Base-by-base conservation (phyloP, 1,284 basidiomycete species). In the Tausonia pullulans region DNA sequence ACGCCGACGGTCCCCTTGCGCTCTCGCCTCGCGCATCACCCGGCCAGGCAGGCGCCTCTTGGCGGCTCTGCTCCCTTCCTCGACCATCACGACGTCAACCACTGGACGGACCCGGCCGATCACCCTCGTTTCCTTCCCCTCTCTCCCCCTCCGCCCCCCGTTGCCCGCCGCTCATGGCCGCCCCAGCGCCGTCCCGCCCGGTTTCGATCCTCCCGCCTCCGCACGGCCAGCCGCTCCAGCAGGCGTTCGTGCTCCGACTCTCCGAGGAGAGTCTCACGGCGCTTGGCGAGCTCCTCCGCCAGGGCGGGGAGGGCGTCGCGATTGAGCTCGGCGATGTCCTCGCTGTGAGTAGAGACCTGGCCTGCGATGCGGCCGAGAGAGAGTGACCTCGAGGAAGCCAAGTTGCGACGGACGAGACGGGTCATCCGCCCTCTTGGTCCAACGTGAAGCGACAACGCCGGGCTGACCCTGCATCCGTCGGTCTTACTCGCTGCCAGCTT, bases 241-340 rank as follows among this genome's bases (percentile, higher is more conserved):
- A 59, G 40, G 52, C 63, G 41, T 41, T 59, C 10, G 53, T 64
- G 48, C 54, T 64, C 41, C 63, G 63, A n/a, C 59, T 64, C 10
- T 64, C 63, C n/a, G 63, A 64, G 40, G 51, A 60, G 27, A 49
- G 44, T 1, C 51, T 64, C 45, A 46, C 54, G 13, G 63, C 63
- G 6, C 63, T 64, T 2, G 10, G 58, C 9, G 54, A 64, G 54
- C 63, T 64, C 54, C 46, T 64, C 46, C 44, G 54, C 10, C 41
- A n/a, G 7, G 51, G 53, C 16, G 13, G 27, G 1, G n/a, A 45
- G 10, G 60, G 57, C 5, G 61, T 49, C 3, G 61, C 48, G 46
- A 55, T 62, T 46, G 61, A 62, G 54, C 40, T 62, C 3, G 55
- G 43, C 9, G 40, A 56, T 27, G 27, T 27, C 27, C 27, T 27